Evolutionary conservation across 2,329 filamentous ascomycete genomes (phyloP).

Genomic region (Celoporthe dispersa): DNA sequence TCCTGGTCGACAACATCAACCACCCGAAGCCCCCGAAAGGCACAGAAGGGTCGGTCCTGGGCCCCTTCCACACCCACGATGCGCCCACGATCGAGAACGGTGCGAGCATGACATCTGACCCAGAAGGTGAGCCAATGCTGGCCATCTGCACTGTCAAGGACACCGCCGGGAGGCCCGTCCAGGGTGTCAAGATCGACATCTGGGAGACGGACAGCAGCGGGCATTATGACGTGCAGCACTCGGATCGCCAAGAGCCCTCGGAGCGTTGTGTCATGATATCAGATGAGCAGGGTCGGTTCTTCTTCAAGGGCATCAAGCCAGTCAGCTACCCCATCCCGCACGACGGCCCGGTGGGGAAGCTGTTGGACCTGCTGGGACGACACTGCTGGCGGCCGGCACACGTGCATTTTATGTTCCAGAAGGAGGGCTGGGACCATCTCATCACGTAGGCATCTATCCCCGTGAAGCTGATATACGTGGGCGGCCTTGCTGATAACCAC

Average conservation of each 20-base stretch:
- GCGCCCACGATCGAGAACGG: conserved; percentile 63
- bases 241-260: conserved; percentile 66
- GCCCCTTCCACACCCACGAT: conserved; percentile 84
- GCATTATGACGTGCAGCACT: conserved; percentile 81
- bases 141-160: conserved; percentile 76
- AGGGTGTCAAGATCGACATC: conserved; percentile 74
- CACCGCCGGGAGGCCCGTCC: conserved; percentile 63
- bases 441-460: conserved; percentile 69
- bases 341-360: conserved; percentile 79
- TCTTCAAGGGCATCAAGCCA: conserved; percentile 83
- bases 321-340: conserved; percentile 85
- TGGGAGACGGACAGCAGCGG: conserved; percentile 86
- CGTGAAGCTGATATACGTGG: neutral
- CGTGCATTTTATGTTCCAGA: conserved; percentile 89
- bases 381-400: conserved; percentile 79
- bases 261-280: conserved; percentile 69
- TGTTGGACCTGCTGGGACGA: conserved; percentile 68
- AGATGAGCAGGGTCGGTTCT: conserved; percentile 76
- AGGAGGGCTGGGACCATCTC: conserved; percentile 76
- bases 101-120: conserved; percentile 67
- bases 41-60: conserved; percentile 81
- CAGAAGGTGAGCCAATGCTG: conserved; percentile 70
- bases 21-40: conserved; percentile 73
- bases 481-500: conserved; percentile 14
- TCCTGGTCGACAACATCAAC: conserved; percentile 82